A percentile compares a stretch with the other conserved stretches of the same genome.
Conservation (phyloP, 2,329 filamentous ascomycete genomes). For the Pyrenophora graminea region DNA sequence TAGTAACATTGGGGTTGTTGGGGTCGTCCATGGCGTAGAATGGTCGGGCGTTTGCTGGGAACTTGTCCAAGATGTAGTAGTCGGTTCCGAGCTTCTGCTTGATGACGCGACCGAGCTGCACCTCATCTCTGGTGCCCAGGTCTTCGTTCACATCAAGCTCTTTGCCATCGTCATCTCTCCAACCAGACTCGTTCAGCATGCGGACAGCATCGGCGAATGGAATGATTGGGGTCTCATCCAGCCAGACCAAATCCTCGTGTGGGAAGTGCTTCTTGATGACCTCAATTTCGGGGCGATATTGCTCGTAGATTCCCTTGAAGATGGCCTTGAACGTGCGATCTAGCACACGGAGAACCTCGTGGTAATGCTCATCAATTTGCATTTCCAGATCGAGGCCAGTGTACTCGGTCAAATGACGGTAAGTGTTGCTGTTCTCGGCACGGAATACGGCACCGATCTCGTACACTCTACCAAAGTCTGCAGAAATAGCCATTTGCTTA, state of each 20-base stretch:
- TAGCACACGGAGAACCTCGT: constrained; percentile 79
- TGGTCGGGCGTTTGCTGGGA: constrained; percentile 79
- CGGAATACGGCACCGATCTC: constrained; percentile 90
- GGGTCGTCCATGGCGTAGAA: constrained; percentile 91
- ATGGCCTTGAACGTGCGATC: constrained; percentile 83
- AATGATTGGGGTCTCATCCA: constrained; percentile 82
- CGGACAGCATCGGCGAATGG: constrained; percentile 78
- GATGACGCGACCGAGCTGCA: constrained; percentile 79
- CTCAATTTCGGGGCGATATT: constrained; percentile 73
- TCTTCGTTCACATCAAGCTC: constrained; percentile 74
- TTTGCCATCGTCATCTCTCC: constrained; percentile 77
- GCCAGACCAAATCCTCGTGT: constrained; percentile 82
- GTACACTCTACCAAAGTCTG: constrained; percentile 87
- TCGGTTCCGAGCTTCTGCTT: constrained; percentile 87
- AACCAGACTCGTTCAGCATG: constrained; percentile 78
- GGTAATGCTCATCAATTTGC: constrained; percentile 85
- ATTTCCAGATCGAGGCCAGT: constrained; percentile 93
- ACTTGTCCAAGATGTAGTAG: constrained; percentile 94
- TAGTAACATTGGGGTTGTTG: constrained; percentile 73
- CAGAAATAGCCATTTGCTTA: constrained; percentile 90
- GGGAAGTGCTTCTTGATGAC: constrained; percentile 83
- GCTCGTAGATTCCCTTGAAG: constrained; percentile 71
- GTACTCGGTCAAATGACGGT: constrained; percentile 91
- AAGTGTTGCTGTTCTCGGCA: constrained; percentile 94
- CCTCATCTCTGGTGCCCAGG: constrained; percentile 82